Percentiles rank a stretch among this genome's conserved stretches.
These are phyloP conservation scores for Lagenidium giganteum DNA, from an alignment of 352 stramenopile species.

Conservation along the genomic window DNA sequence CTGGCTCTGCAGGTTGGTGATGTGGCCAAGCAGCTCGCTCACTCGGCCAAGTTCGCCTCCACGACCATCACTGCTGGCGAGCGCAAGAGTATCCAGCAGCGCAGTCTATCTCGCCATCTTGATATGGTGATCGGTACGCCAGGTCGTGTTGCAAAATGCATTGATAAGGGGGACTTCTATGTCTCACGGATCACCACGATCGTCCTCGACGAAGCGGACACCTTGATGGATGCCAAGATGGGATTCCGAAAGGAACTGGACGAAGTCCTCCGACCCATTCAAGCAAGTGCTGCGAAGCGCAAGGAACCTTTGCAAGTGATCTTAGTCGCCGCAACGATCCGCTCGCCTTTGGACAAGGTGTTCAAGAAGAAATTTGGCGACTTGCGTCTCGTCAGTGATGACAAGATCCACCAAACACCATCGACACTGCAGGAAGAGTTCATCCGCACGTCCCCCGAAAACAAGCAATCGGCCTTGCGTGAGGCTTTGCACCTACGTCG, in stretches of 20 bases:
- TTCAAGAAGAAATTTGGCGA: constrained; percentile 65
- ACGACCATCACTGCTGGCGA: constrained; percentile 56
- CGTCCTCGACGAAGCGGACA: constrained; percentile 79
- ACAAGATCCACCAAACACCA: constrained; percentile 68
- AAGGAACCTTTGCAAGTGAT: constrained; percentile 54
- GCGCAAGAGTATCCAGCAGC: constrained; percentile 48
- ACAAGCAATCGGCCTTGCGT: constrained; percentile 66
- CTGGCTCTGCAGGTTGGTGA: constrained; percentile 58
- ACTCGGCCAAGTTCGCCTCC: constrained; percentile 67
- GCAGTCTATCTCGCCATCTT: constrained; percentile 33
- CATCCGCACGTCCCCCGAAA: constrained; percentile 49
- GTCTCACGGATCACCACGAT: constrained; percentile 69
- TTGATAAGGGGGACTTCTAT: constrained; percentile 65
- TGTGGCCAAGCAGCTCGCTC: constrained; percentile 61
- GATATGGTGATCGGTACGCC: constrained; percentile 74
- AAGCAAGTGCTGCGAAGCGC: constrained; percentile 58
- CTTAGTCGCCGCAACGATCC: constrained; percentile 67
- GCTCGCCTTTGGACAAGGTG: constrained; percentile 62
- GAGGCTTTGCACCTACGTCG: constrained; percentile 42
- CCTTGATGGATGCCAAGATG: constrained; percentile 78
- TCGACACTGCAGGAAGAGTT: constrained; percentile 57
- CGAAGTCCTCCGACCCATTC: constrained; percentile 54
- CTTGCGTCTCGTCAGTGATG: constrained; percentile 55
- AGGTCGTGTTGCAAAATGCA: constrained; percentile 65
- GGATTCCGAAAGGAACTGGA: constrained; percentile 75